Evolutionary conservation across 2,329 filamentous ascomycete genomes (phyloP), one percentile per base, ranked within the genome.

Genomic region (Chrysoporthe cubensis): DNA sequence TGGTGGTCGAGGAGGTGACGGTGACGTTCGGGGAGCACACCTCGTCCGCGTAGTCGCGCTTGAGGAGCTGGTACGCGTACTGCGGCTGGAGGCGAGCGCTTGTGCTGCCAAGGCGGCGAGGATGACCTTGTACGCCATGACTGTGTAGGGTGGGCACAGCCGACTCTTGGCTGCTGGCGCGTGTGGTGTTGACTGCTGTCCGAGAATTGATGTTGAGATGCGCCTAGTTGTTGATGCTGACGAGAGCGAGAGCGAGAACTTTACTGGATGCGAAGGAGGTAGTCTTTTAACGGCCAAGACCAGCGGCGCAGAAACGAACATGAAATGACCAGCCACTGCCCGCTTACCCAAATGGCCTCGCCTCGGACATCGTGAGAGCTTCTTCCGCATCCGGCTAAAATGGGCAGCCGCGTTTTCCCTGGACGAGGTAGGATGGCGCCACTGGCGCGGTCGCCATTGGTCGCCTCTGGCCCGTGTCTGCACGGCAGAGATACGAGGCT

Each of bases 11-110:
- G 7, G 61, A n/a, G 14, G 60, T 54, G 37, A 46, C 64, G 9
- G 67, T 59, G 48, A 64, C 42, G n/a, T 64, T 64, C 11, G 73
- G 73, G 34, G 72, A 69, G 69, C 74, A 75, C 48, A 76, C 71
- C 5, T 62, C 48, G 42, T 74, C 72, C 18, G 71, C 66, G 66
- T 75, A 75, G 50, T 69, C 63, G 40, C 64, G 65, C 56, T 34
- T 65, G 62, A 40, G 64, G 46, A 46, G 65, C 21, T 48, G 21
- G 59, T 61, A 46, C 11, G 59, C 59, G 42, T 46, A 61, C n/a
- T 57, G 32, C 3, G 7, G 43, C 13, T 26, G 56, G 63, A 43
- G 54, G 67, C 57, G 34, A 44, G n/a, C 32, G 43, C 13, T 16
- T 11, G 13, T 16, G 56, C 8, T 3, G 50, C 32, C 14, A 65